Evolutionary conservation across 257 asterid species (phyloP), one percentile per base, ranked within the genome.

Genomic region (Capsicum baccatum): DNA sequence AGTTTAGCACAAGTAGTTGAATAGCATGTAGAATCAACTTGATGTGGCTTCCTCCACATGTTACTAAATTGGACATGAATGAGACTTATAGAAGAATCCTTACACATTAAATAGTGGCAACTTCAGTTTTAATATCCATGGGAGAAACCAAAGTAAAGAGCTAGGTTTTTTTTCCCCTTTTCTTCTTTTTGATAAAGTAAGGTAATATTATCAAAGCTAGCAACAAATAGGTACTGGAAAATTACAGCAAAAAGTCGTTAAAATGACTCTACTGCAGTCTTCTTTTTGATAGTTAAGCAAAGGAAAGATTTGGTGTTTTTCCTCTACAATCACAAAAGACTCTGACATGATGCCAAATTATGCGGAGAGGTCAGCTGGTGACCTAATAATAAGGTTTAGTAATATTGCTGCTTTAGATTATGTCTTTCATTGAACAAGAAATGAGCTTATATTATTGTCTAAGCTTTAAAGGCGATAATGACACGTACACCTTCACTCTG

Each of bases 21-120:
- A 44, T 73, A 74, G 19, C 80, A 50, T 74, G 80, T 50, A 50
- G 44, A 74, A 74, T 50, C 13, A 19, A 74, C 62, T 74, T 74
- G 6, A 50, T 74, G 13, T 21, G 81, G 35, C 21, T 13, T 74
- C 63, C 81, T 16, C 21, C 13, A 19, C 81, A 21, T 50, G 14
- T 50, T 52, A 13, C 42, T 52, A 74, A 74, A 37, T 21, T 52
- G 3, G 21, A 50, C 81, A 74, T 48, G 59, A 73, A 48, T 73
- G 42, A 48, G 39, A 12, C 37, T 44, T 48, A 1, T 56, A 19
- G 5, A n/a, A 74, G 19, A 74, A 74, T 74, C 47, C 12, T 73
- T 21, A 74, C 19, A 6, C 14, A 13, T 4, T 39, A 13, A 74
- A 16, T 8, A 74, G 60, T 6, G 62, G n/a, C 3, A 19, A 12